phyloP scores from a whole-genome alignment of 768 basidiomycete genomes.

The Tulasnella sp. region DNA sequence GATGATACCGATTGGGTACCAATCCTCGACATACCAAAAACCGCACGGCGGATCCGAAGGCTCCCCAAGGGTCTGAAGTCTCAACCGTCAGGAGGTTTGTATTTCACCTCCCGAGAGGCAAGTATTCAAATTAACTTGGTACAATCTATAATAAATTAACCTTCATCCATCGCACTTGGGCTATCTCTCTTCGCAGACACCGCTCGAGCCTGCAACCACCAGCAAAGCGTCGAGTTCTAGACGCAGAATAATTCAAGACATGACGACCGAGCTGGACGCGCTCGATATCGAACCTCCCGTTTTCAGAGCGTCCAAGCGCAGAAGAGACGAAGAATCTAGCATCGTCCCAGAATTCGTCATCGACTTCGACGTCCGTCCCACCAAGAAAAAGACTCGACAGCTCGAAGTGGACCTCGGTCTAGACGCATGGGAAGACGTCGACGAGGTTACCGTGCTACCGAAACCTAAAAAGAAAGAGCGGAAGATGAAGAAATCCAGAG shows the following conservation, averaged over 20 bases:
- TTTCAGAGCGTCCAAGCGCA: constrained; percentile 5
- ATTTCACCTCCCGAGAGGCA: too few species aligned
- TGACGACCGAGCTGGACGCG: neutral
- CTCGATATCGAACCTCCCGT: neutral
- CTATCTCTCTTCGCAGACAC: neutral
- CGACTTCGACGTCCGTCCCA: neutral
- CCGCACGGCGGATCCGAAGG: neutral
- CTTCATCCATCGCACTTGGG: too few species aligned
- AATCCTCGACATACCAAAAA: neutral
- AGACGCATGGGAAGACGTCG: neutral
- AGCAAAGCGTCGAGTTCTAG: neutral
- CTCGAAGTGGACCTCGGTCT: neutral
- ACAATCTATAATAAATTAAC: too few species aligned
- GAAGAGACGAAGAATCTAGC: neutral
- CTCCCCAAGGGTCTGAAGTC: neutral
- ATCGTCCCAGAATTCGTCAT: neutral
- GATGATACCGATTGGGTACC: neutral
- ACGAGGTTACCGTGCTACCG: neutral
- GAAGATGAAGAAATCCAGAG: constrained; percentile 8
- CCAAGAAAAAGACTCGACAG: neutral
- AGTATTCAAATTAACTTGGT: too few species aligned
- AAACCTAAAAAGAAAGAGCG: neutral
- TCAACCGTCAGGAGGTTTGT: neutral
- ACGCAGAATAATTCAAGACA: neutral
- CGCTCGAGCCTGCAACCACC: neutral